Conservation (phyloP, 2,329 filamentous ascomycete genomes). For the Cladosporium austrohemisphaericum region DNA sequence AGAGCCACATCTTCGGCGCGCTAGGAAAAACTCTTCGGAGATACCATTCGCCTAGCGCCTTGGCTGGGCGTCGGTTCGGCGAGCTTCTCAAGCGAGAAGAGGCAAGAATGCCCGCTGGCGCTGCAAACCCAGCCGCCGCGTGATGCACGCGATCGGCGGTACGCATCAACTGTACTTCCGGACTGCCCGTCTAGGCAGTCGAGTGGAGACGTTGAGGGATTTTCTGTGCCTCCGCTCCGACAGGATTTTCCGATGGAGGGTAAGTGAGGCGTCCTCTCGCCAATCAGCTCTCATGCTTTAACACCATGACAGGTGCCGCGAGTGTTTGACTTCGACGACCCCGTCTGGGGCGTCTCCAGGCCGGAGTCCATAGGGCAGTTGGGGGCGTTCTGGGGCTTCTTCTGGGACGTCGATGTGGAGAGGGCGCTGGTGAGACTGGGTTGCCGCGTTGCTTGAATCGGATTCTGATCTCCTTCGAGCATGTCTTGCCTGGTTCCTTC, state of each 20-base stretch:
- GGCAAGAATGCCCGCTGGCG: neutral
- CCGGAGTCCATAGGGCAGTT: constrained; percentile 8
- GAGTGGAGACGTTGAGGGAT: constrained; percentile 13
- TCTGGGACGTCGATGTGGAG: constrained; percentile 1
- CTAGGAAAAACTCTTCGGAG: constrained; percentile 9
- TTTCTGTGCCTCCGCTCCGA: constrained; percentile 15
- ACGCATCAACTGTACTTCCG: constrained; percentile 14
- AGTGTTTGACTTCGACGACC: constrained; percentile 7
- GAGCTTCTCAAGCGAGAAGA: constrained; percentile 1
- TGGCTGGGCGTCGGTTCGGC: neutral
- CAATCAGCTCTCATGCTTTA: constrained; percentile 2
- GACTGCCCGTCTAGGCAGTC: neutral
- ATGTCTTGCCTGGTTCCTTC: constrained; percentile 9
- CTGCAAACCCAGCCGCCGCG: neutral
- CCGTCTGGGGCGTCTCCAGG: constrained; percentile 12
- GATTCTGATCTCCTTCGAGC: neutral
- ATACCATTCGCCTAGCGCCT: constrained; percentile 9
- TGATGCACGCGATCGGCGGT: constrained; percentile 12
- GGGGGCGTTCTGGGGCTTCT: constrained; percentile 8
- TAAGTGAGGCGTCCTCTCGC: neutral
- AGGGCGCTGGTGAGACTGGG: neutral
- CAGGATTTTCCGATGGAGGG: constrained; percentile 13
- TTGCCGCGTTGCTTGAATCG: neutral
- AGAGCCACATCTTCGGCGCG: constrained; percentile 1
- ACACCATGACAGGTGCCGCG: constrained; percentile 7